Percentiles rank a stretch among this genome's conserved stretches.
Conservation (phyloP, 176 grass and related monocot genomes). For the Triticum dicoccoides region DNA sequence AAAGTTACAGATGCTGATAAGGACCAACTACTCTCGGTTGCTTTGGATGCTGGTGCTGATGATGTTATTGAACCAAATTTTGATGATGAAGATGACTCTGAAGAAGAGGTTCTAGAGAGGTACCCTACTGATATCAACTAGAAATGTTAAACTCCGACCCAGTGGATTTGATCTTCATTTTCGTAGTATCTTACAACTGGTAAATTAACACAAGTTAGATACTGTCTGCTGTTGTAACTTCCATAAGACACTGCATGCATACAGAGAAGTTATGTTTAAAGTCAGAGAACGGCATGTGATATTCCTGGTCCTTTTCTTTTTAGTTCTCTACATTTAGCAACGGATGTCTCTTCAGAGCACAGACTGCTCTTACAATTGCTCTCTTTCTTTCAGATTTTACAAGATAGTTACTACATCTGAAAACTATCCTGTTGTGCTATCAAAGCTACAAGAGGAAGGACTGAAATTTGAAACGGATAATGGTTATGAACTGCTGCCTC, state of each 20-base stretch:
- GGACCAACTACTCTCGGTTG: slow-evolving; percentile 69
- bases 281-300: neutral
- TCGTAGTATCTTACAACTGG: neutral
- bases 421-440: slow-evolving; percentile 68
- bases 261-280: neutral
- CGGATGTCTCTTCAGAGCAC: neutral
- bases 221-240: neutral
- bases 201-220: neutral
- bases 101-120: slow-evolving; percentile 72
- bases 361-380: slow-evolving; percentile 1
- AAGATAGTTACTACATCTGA: slow-evolving; percentile 95
- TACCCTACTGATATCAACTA: slow-evolving; percentile 7
- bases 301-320: neutral
- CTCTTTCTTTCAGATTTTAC: slow-evolving; percentile 57
- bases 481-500: slow-evolving; percentile 79
- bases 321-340: slow-evolving; percentile 20
- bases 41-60: slow-evolving; percentile 86
- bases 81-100: slow-evolving; percentile 48
- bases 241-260: neutral
- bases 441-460: slow-evolving; percentile 88
- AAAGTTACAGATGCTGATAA: slow-evolving; percentile 78
- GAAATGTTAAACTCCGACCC: neutral
- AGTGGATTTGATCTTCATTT: neutral
- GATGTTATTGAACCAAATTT: slow-evolving; percentile 89
- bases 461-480: slow-evolving; percentile 81